Evolutionary conservation across 116 monocot genomes (phyloP).

Genomic region (Cymodocea nodosa): DNA sequence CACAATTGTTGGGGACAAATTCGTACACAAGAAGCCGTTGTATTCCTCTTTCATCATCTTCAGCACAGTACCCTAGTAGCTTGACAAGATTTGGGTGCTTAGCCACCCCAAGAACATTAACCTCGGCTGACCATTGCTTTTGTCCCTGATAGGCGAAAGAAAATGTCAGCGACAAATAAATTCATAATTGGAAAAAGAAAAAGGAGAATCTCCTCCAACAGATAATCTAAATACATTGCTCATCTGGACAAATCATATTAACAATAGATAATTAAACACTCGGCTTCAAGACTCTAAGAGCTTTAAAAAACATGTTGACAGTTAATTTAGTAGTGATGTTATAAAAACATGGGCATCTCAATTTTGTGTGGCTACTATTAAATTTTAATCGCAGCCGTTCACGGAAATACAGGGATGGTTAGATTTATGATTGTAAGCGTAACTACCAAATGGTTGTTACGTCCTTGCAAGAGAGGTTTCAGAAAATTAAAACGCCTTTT

Average conservation of each 20-base stretch:
- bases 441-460: too few relatives aligned
- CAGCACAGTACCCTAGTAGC: slow-evolving; percentile 82
- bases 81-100: slow-evolving; percentile 94
- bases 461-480: too few relatives aligned
- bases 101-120: slow-evolving; percentile 73
- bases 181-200: background rate
- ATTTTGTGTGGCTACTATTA: too few relatives aligned
- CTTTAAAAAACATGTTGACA: too few relatives aligned
- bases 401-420: too few relatives aligned
- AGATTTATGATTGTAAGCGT: too few relatives aligned
- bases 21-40: slow-evolving; percentile 85
- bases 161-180: background rate
- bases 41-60: slow-evolving; percentile 85
- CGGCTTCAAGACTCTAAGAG: too few relatives aligned
- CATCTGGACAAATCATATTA: background rate
- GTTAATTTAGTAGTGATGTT: too few relatives aligned
- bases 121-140: slow-evolving; percentile 90
- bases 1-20: slow-evolving; percentile 76
- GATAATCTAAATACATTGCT: background rate
- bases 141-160: slow-evolving; percentile 48
- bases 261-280: too few relatives aligned
- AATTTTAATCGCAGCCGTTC: too few relatives aligned
- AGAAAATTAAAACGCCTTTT: too few relatives aligned
- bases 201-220: background rate
- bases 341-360: too few relatives aligned